Evolutionary conservation across 2,329 filamentous ascomycete genomes (phyloP).

Genomic region (Salinomyces thailandicus): DNA sequence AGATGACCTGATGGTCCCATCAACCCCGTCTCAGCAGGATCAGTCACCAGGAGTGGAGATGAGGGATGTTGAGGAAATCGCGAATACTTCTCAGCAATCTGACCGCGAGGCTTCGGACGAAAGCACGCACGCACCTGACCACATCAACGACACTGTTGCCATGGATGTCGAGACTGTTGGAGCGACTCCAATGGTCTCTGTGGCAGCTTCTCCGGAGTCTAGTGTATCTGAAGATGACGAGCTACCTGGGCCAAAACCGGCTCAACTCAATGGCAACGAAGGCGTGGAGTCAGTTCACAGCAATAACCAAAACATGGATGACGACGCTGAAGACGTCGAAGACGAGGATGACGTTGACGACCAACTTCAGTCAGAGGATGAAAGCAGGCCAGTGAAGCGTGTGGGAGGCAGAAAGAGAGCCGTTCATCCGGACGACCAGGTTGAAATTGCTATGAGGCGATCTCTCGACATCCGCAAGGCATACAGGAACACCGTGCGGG

Average conservation of each 20-base stretch:
- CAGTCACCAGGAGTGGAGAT: slow-evolving; percentile 4
- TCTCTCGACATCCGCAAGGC: slow-evolving; percentile 56
- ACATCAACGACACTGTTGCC: slow-evolving; percentile 6
- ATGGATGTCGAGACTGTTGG: slow-evolving; percentile 9
- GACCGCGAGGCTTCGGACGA: slow-evolving; percentile 9
- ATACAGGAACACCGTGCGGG: slow-evolving; percentile 52
- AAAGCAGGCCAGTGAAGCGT: slow-evolving; percentile 10
- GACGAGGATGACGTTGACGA: slow-evolving; percentile 18
- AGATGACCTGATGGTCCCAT: slow-evolving; percentile 1
- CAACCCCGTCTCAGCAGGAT: slow-evolving; percentile 5
- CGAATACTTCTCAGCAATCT: slow-evolving; percentile 18
- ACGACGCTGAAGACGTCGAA: slow-evolving; percentile 17
- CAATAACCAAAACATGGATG: slow-evolving; percentile 3
- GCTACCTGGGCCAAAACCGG: background rate
- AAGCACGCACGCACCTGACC: slow-evolving; percentile 8
- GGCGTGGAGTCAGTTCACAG: background rate
- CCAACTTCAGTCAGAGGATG: slow-evolving; percentile 10
- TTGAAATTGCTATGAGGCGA: slow-evolving; percentile 42
- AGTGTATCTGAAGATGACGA: slow-evolving; percentile 16
- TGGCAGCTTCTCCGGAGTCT: slow-evolving; percentile 12
- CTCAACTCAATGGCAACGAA: slow-evolving; percentile 5
- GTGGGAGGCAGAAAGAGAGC: slow-evolving; percentile 31
- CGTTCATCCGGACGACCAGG: slow-evolving; percentile 34
- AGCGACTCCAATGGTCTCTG: slow-evolving; percentile 12
- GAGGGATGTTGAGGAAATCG: slow-evolving; percentile 7